Evolutionary conservation across 1,139 yeast genomes (phyloP).

Genomic region (Kluyveromyces sp.): DNA sequence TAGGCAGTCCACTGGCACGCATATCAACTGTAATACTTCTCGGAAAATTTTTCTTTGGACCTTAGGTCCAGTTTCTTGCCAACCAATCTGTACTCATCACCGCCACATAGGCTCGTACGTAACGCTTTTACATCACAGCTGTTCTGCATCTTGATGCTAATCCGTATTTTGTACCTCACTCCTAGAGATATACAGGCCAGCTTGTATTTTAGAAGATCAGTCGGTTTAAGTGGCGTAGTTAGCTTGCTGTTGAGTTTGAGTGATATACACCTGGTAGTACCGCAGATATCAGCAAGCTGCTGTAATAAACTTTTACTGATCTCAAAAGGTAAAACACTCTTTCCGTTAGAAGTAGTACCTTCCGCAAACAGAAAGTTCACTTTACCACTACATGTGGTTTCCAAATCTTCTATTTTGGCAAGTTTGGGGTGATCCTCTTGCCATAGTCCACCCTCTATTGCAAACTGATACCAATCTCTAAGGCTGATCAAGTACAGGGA

Average conservation of each 20-base stretch:
- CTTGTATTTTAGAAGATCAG: background rate
- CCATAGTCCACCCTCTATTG: conserved; percentile 20
- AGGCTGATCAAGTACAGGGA: conserved; percentile 34
- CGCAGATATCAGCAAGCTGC: conserved; percentile 18
- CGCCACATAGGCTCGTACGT: conserved; percentile 34
- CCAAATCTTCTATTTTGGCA: conserved; percentile 3
- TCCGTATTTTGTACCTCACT: conserved; percentile 24
- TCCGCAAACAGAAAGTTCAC: conserved; percentile 47
- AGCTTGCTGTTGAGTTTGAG: conserved; percentile 29
- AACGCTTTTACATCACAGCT: conserved; percentile 25
- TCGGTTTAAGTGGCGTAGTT: conserved; percentile 28
- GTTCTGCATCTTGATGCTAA: conserved; percentile 23
- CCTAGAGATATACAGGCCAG: conserved; percentile 13
- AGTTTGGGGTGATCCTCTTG: conserved; percentile 12
- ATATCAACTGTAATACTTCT: conserved; percentile 19
- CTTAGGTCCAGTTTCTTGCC: conserved; percentile 30
- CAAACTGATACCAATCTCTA: conserved; percentile 37
- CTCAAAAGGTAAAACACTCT: conserved; percentile 46
- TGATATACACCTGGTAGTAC: conserved; percentile 4
- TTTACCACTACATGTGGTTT: conserved; percentile 3
- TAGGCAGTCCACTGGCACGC: no score
- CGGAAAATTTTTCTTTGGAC: conserved; percentile 33
- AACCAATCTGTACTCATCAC: conserved; percentile 36
- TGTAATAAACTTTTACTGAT: conserved; percentile 21
- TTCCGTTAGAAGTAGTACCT: conserved; percentile 66